Base-by-base conservation (phyloP, 75 land plant genomes). In the Picea glauca region DNA sequence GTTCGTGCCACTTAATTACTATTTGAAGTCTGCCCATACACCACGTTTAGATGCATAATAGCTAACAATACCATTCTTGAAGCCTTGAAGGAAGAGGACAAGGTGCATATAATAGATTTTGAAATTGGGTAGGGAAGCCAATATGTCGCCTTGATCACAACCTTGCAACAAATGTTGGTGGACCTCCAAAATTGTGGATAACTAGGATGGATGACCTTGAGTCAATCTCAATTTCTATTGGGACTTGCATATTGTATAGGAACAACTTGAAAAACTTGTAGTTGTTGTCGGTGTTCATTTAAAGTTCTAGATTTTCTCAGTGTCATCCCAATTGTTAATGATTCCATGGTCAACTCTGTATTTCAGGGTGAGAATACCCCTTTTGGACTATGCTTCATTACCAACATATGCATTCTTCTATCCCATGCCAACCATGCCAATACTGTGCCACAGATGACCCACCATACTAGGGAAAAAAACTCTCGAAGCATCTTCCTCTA, bases 31-130 rank as follows among this genome's bases (percentile, higher is more conserved):
- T 94, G 92, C 8, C 87, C 89, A 5, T 92, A 89, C 82, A 88
- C 92, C 89, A 90, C 84, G 81, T 85, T 87, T 17, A 90, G 88
- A 0, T 83, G 87, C 78, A 73, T 85, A 86, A 88, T 92, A 1
- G 94, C 94, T 0, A 92, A 90, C 60, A 82, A 78, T 59, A 89
- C 87, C 62, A 94, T 94, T 15, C 81, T 90, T 12, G 92, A 94
- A 26, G 89, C 94, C 63, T 79, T 83, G 60, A 63, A 78, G 56
- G 78, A 57, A 31, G 81, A 78, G 64, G 46, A 65, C 3, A 83
- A 67, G 73, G 60, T 93, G 21, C 96, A 92, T 81, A 82, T 94
- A 14, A 74, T 94, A 35, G 96, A 94, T 79, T 94, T 94, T 77
- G 89, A 92, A 58, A 79, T 92, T 58, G 88, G 92, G 31, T 76